Evolutionary conservation across 352 stramenopile genomes (phyloP).

Genomic region (Detonula confervacea): DNA sequence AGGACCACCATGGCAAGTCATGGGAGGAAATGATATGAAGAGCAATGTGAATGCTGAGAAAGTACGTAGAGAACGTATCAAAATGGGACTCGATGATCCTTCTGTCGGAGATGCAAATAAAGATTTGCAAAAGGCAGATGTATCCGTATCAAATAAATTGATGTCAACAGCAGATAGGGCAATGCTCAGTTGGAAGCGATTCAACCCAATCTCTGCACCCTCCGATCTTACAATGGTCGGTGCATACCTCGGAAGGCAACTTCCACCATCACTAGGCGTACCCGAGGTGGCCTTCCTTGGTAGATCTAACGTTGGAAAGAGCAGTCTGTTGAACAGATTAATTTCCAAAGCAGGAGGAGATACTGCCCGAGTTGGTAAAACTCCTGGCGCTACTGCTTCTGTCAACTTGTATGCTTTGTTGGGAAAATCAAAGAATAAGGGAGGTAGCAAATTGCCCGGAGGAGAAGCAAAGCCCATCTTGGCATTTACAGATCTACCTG

Average conservation of each 20-base stretch:
- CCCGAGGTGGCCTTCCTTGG: slow-evolving; percentile 85
- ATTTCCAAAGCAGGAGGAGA: slow-evolving; percentile 39
- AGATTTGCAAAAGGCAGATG: slow-evolving; percentile 37
- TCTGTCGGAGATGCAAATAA: slow-evolving; percentile 28
- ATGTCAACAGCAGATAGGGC: slow-evolving; percentile 57
- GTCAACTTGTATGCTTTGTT: slow-evolving; percentile 82
- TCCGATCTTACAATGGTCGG: slow-evolving; percentile 63
- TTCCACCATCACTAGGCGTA: slow-evolving; percentile 66
- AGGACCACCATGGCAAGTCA: slow-evolving; percentile 76
- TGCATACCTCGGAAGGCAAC: slow-evolving; percentile 61
- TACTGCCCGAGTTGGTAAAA: slow-evolving; percentile 75
- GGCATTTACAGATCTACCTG: slow-evolving; percentile 80
- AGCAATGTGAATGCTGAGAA: slow-evolving; percentile 72
- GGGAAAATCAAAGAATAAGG: slow-evolving; percentile 24
- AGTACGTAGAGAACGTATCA: slow-evolving; percentile 62
- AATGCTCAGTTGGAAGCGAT: slow-evolving; percentile 77
- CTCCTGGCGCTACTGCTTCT: slow-evolving; percentile 76
- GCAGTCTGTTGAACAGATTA: slow-evolving; percentile 78
- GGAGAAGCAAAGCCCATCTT: slow-evolving; percentile 55
- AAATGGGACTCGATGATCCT: slow-evolving; percentile 46
- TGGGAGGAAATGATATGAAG: slow-evolving; percentile 68
- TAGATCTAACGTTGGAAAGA: slow-evolving; percentile 85
- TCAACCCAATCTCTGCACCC: slow-evolving; percentile 46
- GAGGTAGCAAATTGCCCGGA: background rate
- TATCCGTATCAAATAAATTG: slow-evolving; percentile 58